phyloP scores from a whole-genome alignment of 768 basidiomycete genomes.

The Hemileccinum rubropunctum region DNA sequence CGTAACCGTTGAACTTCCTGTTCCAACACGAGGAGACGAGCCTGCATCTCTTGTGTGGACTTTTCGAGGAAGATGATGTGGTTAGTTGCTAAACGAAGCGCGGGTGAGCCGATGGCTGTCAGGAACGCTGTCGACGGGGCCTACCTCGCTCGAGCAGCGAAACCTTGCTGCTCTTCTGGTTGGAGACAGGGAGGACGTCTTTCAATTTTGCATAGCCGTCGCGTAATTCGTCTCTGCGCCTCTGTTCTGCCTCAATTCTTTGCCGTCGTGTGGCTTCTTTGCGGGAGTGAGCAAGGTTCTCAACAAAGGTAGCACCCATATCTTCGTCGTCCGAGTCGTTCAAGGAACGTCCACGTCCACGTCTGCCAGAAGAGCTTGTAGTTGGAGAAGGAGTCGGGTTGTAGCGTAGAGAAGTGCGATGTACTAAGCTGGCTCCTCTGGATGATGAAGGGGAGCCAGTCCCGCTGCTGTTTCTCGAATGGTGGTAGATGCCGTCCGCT shows the following conservation, averaged over 20 bases:
- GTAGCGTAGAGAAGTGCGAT: constrained; percentile 66
- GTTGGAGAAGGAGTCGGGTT: constrained; percentile 82
- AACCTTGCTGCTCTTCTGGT: constrained; percentile 91
- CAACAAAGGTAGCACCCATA: constrained; percentile 66
- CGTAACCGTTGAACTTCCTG: constrained; percentile 69
- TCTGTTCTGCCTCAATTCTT: constrained; percentile 87
- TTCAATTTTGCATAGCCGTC: constrained; percentile 89
- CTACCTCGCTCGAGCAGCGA: constrained; percentile 84
- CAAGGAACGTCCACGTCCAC: constrained; percentile 61
- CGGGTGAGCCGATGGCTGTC: constrained; percentile 10
- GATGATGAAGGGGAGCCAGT: constrained; percentile 79
- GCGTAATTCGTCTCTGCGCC: constrained; percentile 82
- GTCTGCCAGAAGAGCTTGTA: constrained; percentile 64
- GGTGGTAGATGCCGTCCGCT: constrained; percentile 76
- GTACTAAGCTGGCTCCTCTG: constrained; percentile 71
- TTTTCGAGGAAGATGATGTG: constrained; percentile 74
- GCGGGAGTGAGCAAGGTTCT: constrained; percentile 71
- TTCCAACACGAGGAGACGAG: constrained; percentile 63
- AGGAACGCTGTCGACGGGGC: constrained; percentile 20
- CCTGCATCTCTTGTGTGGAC: constrained; percentile 67
- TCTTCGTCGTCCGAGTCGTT: constrained; percentile 77
- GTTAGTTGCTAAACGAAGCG: constrained; percentile 57
- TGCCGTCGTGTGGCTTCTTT: constrained; percentile 85
- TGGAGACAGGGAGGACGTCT: constrained; percentile 81
- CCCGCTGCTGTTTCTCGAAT: constrained; percentile 67